Percentiles rank a stretch among this genome's conserved stretches.
These are phyloP conservation scores for Sungouiozyma ichnusensis DNA, from an alignment of 805 yeast genomes.

Conservation along the genomic window DNA sequence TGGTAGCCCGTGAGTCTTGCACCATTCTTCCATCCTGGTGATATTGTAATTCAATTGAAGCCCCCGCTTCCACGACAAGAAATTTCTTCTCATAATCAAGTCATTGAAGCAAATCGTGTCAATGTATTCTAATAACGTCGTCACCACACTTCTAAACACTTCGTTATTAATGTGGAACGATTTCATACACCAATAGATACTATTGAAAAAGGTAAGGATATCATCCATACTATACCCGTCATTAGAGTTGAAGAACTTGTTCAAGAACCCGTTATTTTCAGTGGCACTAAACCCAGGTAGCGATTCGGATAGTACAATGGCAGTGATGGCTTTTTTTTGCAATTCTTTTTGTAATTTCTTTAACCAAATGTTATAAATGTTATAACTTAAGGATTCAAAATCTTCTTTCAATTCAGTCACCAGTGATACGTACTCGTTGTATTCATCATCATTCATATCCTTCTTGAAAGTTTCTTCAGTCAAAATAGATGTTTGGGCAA, in stretches of 20 bases:
- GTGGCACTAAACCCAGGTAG: conserved; percentile 92
- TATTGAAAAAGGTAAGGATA: conserved; percentile 76
- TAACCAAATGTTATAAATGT: conserved; percentile 95
- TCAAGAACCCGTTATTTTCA: conserved; percentile 66
- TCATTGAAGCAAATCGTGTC: conserved; percentile 94
- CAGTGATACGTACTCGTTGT: conserved; percentile 76
- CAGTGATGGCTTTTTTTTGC: conserved; percentile 88
- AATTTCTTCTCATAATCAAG: conserved; percentile 85
- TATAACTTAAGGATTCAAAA: conserved; percentile 83
- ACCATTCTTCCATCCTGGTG: conserved; percentile 96
- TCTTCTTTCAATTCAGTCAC: conserved; percentile 90
- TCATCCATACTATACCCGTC: conserved; percentile 89
- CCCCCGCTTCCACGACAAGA: conserved; percentile 96
- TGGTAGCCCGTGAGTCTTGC: conserved; percentile 82
- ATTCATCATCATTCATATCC: conserved; percentile 85
- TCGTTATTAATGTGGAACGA: conserved; percentile 78
- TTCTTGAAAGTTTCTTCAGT: conserved; percentile 70
- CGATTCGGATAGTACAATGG: conserved; percentile 88
- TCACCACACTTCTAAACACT: conserved; percentile 73
- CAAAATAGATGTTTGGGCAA: conserved; percentile 85
- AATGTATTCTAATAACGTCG: conserved; percentile 73
- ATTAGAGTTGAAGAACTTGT: conserved; percentile 67
- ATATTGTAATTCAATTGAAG: conserved; percentile 92
- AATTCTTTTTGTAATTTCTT: conserved; percentile 84
- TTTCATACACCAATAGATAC: conserved; percentile 87